Conservation (phyloP, 345 rosid species). For the sweet orange (Citrus sinensis) region DVS_A1.0 CM039169.1:487501-488000, state of each 20-base stretch:
- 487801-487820: constrained; percentile 43
- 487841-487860: background rate
- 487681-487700: constrained; percentile 90
- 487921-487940: background rate
- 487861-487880: background rate
- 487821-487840: background rate
- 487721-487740: constrained; percentile 92
- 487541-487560: constrained; percentile 41
- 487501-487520: constrained; percentile 34
- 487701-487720: constrained; percentile 90
- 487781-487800: constrained; percentile 93
- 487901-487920: no score
- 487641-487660: constrained; percentile 88
- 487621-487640: constrained; percentile 81
- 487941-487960: background rate
- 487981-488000: no score
- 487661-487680: constrained; percentile 91
- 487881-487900: background rate
- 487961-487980: background rate
- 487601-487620: constrained; percentile 78
- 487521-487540: constrained; percentile 66
- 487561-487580: constrained; percentile 37
- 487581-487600: constrained; percentile 39
- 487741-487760: constrained; percentile 94
- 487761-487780: constrained; percentile 84